Percentiles rank a stretch among this genome's conserved stretches.
Conservation (phyloP, 768 basidiomycete species). For the Heimioporus sp. region DNA sequence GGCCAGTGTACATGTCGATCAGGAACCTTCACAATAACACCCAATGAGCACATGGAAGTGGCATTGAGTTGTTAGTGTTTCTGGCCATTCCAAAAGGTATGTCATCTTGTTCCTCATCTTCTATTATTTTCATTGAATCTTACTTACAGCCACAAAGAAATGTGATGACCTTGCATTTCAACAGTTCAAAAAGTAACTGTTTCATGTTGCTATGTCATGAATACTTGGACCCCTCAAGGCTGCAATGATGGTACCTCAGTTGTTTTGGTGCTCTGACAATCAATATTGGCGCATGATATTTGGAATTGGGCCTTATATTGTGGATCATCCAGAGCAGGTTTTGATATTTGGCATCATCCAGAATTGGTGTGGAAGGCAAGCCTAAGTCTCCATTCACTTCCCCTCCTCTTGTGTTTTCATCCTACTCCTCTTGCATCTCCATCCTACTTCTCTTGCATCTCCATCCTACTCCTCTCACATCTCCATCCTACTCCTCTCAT, state of each 20-base stretch:
- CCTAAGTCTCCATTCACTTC: too few species aligned
- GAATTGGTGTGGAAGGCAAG: too few species aligned
- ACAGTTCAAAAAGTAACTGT: not conserved
- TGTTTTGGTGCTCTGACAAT: too few species aligned
- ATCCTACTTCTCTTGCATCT: not conserved
- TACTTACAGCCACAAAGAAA: not conserved
- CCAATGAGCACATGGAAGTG: not conserved
- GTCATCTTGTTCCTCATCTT: not conserved
- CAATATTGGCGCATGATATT: not conserved
- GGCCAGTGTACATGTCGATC: not conserved
- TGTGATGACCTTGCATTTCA: not conserved
- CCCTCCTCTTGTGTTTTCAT: too few species aligned
- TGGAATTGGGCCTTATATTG: not conserved
- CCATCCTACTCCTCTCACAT: too few species aligned
- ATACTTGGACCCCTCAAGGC: not conserved
- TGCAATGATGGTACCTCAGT: not conserved
- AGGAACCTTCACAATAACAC: slow-evolving; percentile 2
- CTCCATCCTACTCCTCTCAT: too few species aligned
- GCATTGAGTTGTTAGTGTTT: slow-evolving; percentile 19
- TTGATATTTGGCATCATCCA: not conserved
- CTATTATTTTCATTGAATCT: not conserved
- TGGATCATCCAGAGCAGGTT: not conserved
- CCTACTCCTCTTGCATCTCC: not conserved
- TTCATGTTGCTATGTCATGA: not conserved
- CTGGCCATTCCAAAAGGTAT: slow-evolving; percentile 30